phyloP scores from a whole-genome alignment of 192 early-diverging fungal genomes.

The Cladochytrium replicatum region DNA sequence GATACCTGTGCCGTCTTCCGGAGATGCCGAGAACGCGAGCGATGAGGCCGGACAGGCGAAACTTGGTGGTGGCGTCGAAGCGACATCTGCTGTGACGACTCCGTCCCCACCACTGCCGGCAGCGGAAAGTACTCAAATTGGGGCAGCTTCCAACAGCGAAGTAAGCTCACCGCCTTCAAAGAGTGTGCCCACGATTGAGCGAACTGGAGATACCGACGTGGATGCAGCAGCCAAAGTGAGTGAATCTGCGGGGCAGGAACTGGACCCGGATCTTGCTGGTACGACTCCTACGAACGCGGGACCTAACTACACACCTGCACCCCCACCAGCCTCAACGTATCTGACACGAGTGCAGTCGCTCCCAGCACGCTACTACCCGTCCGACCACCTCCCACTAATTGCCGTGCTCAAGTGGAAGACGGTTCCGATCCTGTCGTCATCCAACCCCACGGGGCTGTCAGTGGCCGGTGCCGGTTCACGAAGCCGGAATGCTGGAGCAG shows the following conservation, averaged over 20 bases:
- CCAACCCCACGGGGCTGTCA: no score
- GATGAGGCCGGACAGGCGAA: background rate
- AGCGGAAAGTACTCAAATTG: no score
- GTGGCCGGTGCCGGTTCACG: no score
- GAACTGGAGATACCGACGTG: no score
- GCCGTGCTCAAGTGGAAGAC: background rate
- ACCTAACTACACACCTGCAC: background rate
- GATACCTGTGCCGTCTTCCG: no score
- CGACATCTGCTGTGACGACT: background rate
- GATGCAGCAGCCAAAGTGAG: no score
- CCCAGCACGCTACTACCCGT: background rate
- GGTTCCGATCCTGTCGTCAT: background rate
- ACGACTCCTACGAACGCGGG: background rate
- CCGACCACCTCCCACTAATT: background rate
- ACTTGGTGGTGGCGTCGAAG: background rate
- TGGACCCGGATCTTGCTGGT: no score
- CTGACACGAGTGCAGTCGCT: background rate
- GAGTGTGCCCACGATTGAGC: background rate
- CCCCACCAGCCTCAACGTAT: background rate
- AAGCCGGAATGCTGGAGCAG: no score
- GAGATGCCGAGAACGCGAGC: background rate
- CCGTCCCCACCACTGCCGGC: no score
- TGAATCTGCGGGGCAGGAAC: no score
- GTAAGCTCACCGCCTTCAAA: background rate
- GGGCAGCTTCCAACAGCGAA: no score